Conservation (phyloP, 2,329 filamentous ascomycete genomes). For the Trichoderma semiorbis region DNA sequence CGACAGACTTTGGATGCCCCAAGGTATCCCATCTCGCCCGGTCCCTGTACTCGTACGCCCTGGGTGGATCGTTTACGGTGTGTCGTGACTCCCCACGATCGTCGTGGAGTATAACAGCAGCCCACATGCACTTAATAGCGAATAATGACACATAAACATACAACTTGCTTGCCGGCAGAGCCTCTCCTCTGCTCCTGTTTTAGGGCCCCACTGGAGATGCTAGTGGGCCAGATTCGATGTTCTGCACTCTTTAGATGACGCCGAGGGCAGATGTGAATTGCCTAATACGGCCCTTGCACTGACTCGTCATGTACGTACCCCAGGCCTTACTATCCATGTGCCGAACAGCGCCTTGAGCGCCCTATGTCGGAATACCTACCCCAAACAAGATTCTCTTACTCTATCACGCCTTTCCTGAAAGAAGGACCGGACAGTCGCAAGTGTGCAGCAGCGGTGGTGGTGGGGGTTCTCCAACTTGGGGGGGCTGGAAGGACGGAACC, state of each 20-base stretch:
- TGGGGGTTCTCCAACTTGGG: not conserved
- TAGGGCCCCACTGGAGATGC: not conserved
- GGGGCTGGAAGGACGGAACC: not conserved
- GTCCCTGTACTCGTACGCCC: not conserved
- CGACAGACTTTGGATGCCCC: not conserved
- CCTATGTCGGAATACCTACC: not conserved
- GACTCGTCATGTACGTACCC: not conserved
- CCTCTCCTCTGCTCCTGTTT: not conserved
- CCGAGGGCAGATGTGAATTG: constrained; percentile 8
- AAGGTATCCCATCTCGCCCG: not conserved
- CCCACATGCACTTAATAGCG: not conserved
- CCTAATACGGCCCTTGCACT: not conserved
- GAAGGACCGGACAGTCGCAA: not conserved
- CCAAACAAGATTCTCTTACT: not conserved
- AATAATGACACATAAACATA: not conserved
- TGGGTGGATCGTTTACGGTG: not conserved
- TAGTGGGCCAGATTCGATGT: constrained; percentile 13
- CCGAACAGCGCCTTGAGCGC: not conserved
- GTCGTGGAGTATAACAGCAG: not conserved
- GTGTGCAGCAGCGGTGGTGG: not conserved
- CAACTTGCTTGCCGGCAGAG: no score
- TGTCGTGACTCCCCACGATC: not conserved
- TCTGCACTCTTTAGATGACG: constrained; percentile 5
- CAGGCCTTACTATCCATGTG: not conserved
- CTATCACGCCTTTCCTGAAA: not conserved